Percentiles rank a stretch among this genome's conserved stretches.
Conservation (phyloP, 208 protist species). For the Acanthamoeba culbertsoni region DNA sequence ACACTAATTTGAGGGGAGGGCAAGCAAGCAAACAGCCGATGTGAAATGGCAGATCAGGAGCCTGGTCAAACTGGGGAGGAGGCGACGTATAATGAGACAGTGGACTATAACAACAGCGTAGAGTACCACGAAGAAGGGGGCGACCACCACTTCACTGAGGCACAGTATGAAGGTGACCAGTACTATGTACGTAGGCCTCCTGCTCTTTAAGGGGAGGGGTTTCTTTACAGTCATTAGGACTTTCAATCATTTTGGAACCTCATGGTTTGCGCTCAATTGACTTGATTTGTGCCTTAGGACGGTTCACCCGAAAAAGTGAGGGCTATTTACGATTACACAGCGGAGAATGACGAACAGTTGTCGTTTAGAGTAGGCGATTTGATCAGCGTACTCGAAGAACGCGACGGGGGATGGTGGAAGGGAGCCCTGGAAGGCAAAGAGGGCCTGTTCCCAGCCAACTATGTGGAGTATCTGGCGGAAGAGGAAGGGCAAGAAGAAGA, state of each 20-base stretch:
- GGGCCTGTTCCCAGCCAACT: conserved; percentile 61
- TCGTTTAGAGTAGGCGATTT: conserved; percentile 52
- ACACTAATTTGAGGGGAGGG: too few species aligned
- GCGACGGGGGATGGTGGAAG: conserved; percentile 59
- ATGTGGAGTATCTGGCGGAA: conserved; percentile 56
- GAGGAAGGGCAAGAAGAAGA: background rate
- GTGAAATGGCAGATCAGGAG: background rate
- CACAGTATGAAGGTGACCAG: background rate
- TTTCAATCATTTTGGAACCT: background rate
- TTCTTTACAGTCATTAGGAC: background rate
- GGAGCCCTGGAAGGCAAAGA: conserved; percentile 19
- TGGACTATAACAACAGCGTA: background rate
- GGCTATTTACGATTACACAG: conserved; percentile 40
- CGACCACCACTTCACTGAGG: background rate
- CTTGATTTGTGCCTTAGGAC: background rate
- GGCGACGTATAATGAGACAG: background rate
- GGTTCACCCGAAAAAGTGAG: conserved; percentile 27
- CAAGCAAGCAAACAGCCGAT: too few species aligned
- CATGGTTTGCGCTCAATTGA: background rate
- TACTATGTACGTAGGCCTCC: background rate
- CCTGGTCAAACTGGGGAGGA: background rate
- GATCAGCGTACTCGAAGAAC: background rate
- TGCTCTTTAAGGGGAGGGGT: too few species aligned
- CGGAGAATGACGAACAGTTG: conserved; percentile 45
- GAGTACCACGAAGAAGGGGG: background rate